phyloP scores from a whole-genome alignment of 2,329 filamentous ascomycete genomes.

The Aspergillus arachidicola region DNA sequence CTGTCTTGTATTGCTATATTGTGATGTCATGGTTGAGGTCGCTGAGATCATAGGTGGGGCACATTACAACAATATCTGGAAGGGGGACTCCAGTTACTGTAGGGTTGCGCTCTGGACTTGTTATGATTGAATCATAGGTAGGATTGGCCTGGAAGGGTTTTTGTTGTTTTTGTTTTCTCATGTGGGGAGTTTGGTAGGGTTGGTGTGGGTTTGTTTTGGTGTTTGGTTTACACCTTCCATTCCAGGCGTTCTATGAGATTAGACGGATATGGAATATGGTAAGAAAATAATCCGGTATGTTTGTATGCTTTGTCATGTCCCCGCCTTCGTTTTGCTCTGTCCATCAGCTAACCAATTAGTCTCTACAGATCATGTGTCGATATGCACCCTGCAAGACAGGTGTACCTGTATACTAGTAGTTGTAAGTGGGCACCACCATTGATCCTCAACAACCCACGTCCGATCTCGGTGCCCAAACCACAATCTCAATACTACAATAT shows the following conservation, averaged over 20 bases:
- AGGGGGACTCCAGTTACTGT: background rate
- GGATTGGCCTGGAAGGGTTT: background rate
- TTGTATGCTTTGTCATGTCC: background rate
- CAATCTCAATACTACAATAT: background rate
- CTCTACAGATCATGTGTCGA: background rate
- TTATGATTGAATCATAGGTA: background rate
- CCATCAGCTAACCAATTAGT: background rate
- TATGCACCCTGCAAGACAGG: background rate
- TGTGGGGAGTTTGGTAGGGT: background rate
- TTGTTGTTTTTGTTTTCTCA: background rate
- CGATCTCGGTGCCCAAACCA: background rate
- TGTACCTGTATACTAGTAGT: background rate
- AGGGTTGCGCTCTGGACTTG: background rate
- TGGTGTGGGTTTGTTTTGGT: background rate
- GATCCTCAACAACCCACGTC: background rate
- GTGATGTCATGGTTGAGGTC: conserved; percentile 17
- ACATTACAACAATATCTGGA: conserved; percentile 3
- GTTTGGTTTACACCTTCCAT: background rate
- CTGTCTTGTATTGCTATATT: conserved; percentile 7
- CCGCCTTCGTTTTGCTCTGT: background rate
- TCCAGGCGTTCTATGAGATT: background rate
- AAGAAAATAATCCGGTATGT: background rate
- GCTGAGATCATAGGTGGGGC: conserved; percentile 25
- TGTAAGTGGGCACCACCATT: background rate
- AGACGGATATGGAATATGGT: background rate